Conservation (phyloP, 805 yeast genomes). For the Candida broadrunensis region DNA sequence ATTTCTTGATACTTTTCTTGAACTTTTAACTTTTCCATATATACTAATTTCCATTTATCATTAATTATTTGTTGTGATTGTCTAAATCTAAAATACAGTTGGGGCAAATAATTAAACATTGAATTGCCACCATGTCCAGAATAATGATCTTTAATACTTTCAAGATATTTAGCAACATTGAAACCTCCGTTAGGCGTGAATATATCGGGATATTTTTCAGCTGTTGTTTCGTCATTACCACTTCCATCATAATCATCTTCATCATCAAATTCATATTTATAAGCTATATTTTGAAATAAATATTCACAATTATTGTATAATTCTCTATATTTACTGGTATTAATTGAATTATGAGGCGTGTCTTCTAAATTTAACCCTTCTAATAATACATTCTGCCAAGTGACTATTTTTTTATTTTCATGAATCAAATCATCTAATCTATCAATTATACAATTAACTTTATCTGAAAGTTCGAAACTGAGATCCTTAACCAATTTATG, state of each 20-base stretch:
- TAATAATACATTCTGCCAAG: conserved; percentile 29
- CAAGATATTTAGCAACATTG: conserved; percentile 6
- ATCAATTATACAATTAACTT: conserved; percentile 8
- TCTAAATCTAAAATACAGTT: not conserved
- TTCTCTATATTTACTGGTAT: conserved; percentile 7
- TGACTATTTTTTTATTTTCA: conserved; percentile 3
- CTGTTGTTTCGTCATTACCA: conserved; percentile 3
- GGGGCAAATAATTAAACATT: not conserved
- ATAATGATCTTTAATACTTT: conserved; percentile 1
- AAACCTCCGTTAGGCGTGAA: conserved; percentile 4
- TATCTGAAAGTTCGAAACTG: conserved; percentile 7
- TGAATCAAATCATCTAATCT: conserved; percentile 6
- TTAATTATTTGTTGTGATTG: not conserved
- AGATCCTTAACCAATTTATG: conserved; percentile 6
- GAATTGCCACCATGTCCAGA: not conserved
- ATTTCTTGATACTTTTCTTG: conserved; percentile 4
- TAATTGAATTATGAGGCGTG: conserved; percentile 4
- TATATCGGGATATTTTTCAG: not conserved
- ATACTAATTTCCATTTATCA: conserved; percentile 4
- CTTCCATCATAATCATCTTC: conserved; percentile 6
- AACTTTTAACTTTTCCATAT: conserved; percentile 8
- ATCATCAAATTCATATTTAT: conserved; percentile 25
- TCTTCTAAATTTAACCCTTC: conserved; percentile 17
- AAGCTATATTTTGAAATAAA: conserved; percentile 21
- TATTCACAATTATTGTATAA: conserved; percentile 22